Percentiles rank a stretch among this genome's conserved stretches.
These are phyloP conservation scores for Pichia sp. DNA, from an alignment of 1,139 yeast genomes.

Conservation along the genomic window DNA sequence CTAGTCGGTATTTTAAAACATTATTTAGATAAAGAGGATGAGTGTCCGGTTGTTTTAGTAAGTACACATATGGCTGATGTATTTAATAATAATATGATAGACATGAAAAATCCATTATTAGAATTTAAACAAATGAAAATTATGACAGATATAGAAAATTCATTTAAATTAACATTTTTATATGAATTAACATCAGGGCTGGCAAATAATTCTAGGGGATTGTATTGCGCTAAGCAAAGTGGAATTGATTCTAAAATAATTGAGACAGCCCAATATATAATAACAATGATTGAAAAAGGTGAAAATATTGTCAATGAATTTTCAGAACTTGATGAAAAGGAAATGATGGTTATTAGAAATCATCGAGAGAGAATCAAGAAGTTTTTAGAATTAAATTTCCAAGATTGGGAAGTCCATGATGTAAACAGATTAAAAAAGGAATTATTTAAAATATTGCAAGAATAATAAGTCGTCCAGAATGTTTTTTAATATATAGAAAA, in stretches of 20 bases:
- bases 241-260: slow-evolving; percentile 31
- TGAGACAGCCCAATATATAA: slow-evolving; percentile 25
- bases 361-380: slow-evolving; percentile 1
- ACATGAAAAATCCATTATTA: not conserved
- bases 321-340: slow-evolving; percentile 2
- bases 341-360: slow-evolving; percentile 1
- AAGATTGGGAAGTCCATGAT: slow-evolving; percentile 9
- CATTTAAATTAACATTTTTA: slow-evolving; percentile 30
- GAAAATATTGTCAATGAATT: slow-evolving; percentile 7
- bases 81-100: slow-evolving; percentile 26
- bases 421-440: not conserved
- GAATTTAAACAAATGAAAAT: slow-evolving; percentile 13
- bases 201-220: slow-evolving; percentile 33
- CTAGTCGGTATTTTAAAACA: slow-evolving; percentile 35
- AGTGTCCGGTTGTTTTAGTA: slow-evolving; percentile 32
- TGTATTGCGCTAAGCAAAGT: slow-evolving; percentile 35
- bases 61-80: slow-evolving; percentile 43
- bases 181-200: slow-evolving; percentile 32
- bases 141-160: not conserved
- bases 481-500: slow-evolving; percentile 2
- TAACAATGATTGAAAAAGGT: slow-evolving; percentile 3
- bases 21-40: slow-evolving; percentile 13
- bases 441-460: slow-evolving; percentile 6
- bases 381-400: slow-evolving; percentile 10
- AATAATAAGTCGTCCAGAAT: not conserved